Evolutionary conservation across 148 eudicot species (phyloP), one percentile per base, ranked within the genome.

Genomic region (Pharnaceum exiguum): DNA sequence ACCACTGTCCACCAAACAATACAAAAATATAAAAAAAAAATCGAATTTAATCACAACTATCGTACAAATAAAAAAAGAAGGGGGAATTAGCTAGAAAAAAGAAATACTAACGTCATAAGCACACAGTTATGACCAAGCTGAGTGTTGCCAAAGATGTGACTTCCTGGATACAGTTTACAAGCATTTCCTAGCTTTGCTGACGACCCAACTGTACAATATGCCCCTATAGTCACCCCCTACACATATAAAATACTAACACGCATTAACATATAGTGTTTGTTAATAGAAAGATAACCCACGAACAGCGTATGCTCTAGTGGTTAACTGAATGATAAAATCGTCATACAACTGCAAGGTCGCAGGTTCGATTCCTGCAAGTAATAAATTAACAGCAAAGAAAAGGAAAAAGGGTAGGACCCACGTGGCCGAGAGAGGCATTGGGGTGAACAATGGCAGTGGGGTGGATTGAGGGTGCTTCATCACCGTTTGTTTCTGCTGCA

Each of bases 151-250:
- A 72, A 79, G 37, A 93, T 72, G 73, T 93, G 96, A 74, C 91
- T 85, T 23, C 98, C 95, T 36, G 98, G 95, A 74, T 83, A 75
- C 32, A 93, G 64, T 69, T 85, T 77, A 75, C 96, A 93, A 50
- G 78, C 68, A 70, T 81, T 79, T 7, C 98, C 98, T 65, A 93
- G 66, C 66, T 77, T 82, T 16, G 65, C 89, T 30, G 72, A 77
- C 47, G 96, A 79, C 40, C 98, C 96, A 74, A 93, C 73, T 2
- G 86, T 88, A 73, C 98, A 93, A 83, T 85, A 93, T 42, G 96
- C 95, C 26, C 98, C 98, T 67, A 93, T 76, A 50, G 96, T 85
- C 60, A 93, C 90, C 62, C 85, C 98, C 98, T 93, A 62, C 45
- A 9, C 23, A 13, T 21, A 40, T 10, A n/a, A 10, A 28, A 51